A percentile compares a stretch with the other conserved stretches of the same genome.
Evolutionary conservation across 148 eudicot species (phyloP).

Genomic region (Polygonum aviculare): DNA sequence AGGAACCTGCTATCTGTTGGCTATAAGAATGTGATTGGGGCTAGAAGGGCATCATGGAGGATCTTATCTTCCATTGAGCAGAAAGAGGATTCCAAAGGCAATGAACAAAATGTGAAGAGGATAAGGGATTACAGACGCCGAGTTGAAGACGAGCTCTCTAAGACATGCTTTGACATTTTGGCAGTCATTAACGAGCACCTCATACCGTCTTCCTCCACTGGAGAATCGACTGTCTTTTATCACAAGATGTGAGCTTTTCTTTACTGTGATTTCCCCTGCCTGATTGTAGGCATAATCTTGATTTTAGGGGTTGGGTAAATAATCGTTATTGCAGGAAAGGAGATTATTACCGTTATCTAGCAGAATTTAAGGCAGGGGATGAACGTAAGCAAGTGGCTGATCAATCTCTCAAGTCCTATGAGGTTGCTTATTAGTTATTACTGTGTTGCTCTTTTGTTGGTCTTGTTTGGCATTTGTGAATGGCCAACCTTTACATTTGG

Average conservation of each 20-base stretch:
- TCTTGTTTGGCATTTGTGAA: not conserved
- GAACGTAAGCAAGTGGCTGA: constrained; percentile 38
- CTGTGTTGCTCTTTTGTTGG: too few relatives aligned
- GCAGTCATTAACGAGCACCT: constrained; percentile 26
- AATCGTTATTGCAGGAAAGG: constrained; percentile 19
- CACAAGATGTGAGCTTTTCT: constrained; percentile 22
- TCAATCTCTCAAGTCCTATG: constrained; percentile 38
- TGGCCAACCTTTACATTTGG: not conserved
- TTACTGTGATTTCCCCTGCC: not conserved
- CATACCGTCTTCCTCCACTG: constrained; percentile 17
- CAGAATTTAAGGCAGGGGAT: constrained; percentile 33
- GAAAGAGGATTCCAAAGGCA: constrained; percentile 24
- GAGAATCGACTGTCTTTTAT: constrained; percentile 28
- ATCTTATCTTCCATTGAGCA: constrained; percentile 33
- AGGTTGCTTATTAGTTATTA: constrained; percentile 14
- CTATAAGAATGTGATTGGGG: constrained; percentile 30
- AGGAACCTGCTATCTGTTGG: constrained; percentile 26
- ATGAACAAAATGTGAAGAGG: constrained; percentile 18
- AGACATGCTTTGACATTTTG: constrained; percentile 21
- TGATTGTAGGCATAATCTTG: not conserved
- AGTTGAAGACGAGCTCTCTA: constrained; percentile 27
- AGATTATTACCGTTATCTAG: constrained; percentile 38
- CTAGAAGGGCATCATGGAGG: constrained; percentile 26
- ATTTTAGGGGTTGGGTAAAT: not conserved
- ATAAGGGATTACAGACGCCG: constrained; percentile 17